phyloP scores from a whole-genome alignment of 768 basidiomycete species.

The Leccinum barrowsii region DNA sequence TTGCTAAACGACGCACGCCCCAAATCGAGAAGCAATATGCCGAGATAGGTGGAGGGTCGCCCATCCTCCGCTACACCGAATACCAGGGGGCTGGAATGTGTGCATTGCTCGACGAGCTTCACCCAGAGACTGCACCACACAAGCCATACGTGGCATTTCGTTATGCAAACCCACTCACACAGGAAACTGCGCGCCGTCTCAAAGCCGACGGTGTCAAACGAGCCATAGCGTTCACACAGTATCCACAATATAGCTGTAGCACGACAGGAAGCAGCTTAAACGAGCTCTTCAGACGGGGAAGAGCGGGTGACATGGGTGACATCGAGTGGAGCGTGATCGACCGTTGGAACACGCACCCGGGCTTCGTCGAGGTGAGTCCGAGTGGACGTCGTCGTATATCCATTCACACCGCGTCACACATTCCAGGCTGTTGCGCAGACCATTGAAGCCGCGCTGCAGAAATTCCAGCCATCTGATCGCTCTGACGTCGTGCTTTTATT shows the following conservation, averaged over 20 bases:
- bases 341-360: conserved; percentile 94
- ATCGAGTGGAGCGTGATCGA: conserved; percentile 98
- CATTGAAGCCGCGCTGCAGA: conserved; percentile 74
- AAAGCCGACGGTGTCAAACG: conserved; percentile 86
- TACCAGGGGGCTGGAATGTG: conserved; percentile 90
- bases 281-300: conserved; percentile 73
- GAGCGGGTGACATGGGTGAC: conserved; percentile 56
- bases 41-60: conserved; percentile 95
- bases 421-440: conserved; percentile 85
- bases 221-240: conserved; percentile 96
- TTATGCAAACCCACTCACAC: conserved; percentile 86
- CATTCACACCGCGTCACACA: neutral
- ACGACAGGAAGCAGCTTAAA: conserved; percentile 98
- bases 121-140: conserved; percentile 90
- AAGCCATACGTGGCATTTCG: conserved; percentile 96
- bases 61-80: conserved; percentile 87
- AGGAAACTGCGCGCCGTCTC: conserved; percentile 79
- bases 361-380: conserved; percentile 83
- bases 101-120: conserved; percentile 87
- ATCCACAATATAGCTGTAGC: conserved; percentile 97
- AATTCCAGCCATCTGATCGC: conserved; percentile 71
- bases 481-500: conserved; percentile 82
- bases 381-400: neutral
- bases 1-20: conserved; percentile 87
- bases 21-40: conserved; percentile 92